Base-by-base conservation (phyloP, 2,329 filamentous ascomycete species). In the Dendrostoma leiphaemia region DNA sequence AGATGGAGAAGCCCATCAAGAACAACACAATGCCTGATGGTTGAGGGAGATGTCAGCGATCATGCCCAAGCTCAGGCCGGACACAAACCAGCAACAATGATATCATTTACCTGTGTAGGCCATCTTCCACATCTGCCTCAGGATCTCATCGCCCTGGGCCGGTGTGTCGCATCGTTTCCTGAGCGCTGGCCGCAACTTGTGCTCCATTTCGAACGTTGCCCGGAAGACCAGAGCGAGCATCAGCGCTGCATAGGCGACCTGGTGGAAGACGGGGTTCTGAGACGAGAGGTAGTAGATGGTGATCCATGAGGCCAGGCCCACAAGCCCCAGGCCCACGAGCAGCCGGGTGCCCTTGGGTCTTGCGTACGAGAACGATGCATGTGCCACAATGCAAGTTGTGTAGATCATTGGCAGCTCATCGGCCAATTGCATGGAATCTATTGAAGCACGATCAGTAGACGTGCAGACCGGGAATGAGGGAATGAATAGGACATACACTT, bases 201-300 rank as follows among this genome's bases (percentile, higher is more conserved):
- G 66, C 61, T 80, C 75, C 87, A 93, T 93, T 24, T 89, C 83
- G 66, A 84, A 90, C 76, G 92, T 86, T 62, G 85, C 88, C 31
- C 88, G 84, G 50, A 88, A 74, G 23, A 94, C 77, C 21, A 93
- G 83, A 38, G 85, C 75, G 5, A 79, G 78, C 0, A 90, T 94
- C 40, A 95, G 73, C 3, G 88, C 65, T 2, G 85, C 89, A 62
- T 91, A 95, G 4, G 86, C 87, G 57, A 84, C 85, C 67, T 95
- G 90, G 71, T 95, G 91, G 69, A 95, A 95, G 1, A 83, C 76
- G 0, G 91, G 90, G 60, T 95, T 86, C 66, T 92, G 90, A 15
- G 91, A 83, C 59, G 89, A 84, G 65, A 91, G 88, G 70, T 96
- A 96, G 69, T 74, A 75, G 3, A 88, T 76, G 13, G 90, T 94